Base-by-base conservation (phyloP, 2,329 filamentous ascomycete species). In the Exophiala calicioides region DNA sequence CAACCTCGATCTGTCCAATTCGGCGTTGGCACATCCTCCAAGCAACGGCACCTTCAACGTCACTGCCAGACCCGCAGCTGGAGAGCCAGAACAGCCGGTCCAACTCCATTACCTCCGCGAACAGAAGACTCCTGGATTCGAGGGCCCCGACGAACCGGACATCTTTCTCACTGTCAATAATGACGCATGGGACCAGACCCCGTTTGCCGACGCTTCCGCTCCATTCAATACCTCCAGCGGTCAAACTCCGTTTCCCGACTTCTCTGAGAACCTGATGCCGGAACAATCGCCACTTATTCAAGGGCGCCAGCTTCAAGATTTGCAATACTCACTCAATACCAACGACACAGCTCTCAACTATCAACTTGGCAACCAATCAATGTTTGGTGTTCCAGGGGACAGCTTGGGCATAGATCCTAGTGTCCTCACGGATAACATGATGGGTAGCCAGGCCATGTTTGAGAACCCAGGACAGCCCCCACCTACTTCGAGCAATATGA, bases 1-100 rank as follows among this genome's bases (percentile, higher is more conserved):
- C 39, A 45, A 50, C 41, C 37, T 50, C 30, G 39, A 56, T 32
- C 36, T 53, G 4, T 19, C 47, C 4, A 44, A 29, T 4, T 34
- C 48, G 8, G 34, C 43, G 12, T 23, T 45, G 33, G 37, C 42
- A 27, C 44, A 44, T 8, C 46, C 48, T 20, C 41, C 41, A 21
- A 50, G 38, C 20, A 36, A 29, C 16, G 44, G 33, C 15, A 41
- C 37, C 9, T 49, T 44, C 18, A 48, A 34, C 31, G 26, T 44
- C 7, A n/a, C 29, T 15, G 23, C 44, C 9, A 44, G 35, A 19
- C 42, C 47, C 20, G 39, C 33, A 19, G 24, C 31, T 9, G 32
- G 33, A 6, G 26, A 43, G 10, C 36, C 38, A 21, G 32, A 47
- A 18, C 40, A 46, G 3, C 20, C 44, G 15, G 23, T 44, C 15